phyloP scores from a whole-genome alignment of 805 yeast genomes.

The Ogataea minuta region DNA sequence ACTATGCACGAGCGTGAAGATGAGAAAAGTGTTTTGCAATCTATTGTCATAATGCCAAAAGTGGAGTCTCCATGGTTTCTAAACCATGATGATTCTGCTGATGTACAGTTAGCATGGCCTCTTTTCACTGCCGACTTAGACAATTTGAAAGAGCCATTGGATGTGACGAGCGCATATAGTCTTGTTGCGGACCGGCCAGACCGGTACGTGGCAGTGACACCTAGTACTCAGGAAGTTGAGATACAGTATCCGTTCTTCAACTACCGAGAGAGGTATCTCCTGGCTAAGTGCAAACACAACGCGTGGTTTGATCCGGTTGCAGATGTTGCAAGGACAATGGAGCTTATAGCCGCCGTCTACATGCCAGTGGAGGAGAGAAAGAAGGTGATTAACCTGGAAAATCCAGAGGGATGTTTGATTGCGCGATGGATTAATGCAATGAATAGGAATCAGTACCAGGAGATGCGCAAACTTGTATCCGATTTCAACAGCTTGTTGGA shows the following conservation, averaged over 20 bases:
- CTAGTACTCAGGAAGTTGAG: constrained; percentile 27
- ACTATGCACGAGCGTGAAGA: too few species aligned
- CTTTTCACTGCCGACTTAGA: constrained; percentile 25
- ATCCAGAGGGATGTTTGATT: constrained; percentile 38
- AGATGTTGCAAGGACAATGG: constrained; percentile 57
- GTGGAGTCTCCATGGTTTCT: constrained; percentile 26
- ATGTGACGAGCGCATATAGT: constrained; percentile 19
- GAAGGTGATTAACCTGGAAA: constrained; percentile 35
- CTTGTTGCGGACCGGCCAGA: constrained; percentile 21
- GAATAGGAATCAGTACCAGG: constrained; percentile 29
- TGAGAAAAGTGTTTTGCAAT: constrained; percentile 8
- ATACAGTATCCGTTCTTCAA: constrained; percentile 42
- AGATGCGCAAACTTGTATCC: constrained; percentile 35
- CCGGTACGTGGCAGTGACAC: constrained; percentile 31
- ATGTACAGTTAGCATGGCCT: constrained; percentile 15
- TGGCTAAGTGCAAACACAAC: constrained; percentile 51
- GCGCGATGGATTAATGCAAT: constrained; percentile 38
- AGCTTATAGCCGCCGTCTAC: constrained; percentile 37
- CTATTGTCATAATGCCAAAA: background rate
- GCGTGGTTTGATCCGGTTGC: constrained; percentile 58
- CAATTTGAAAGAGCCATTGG: constrained; percentile 17
- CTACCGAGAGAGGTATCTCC: constrained; percentile 47
- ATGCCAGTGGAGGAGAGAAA: constrained; percentile 38
- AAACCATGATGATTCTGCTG: constrained; percentile 17
- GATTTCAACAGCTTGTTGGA: constrained; percentile 44